Conservation (phyloP, 495 filamentous ascomycete species). For the Xylaria scruposa region DNA sequence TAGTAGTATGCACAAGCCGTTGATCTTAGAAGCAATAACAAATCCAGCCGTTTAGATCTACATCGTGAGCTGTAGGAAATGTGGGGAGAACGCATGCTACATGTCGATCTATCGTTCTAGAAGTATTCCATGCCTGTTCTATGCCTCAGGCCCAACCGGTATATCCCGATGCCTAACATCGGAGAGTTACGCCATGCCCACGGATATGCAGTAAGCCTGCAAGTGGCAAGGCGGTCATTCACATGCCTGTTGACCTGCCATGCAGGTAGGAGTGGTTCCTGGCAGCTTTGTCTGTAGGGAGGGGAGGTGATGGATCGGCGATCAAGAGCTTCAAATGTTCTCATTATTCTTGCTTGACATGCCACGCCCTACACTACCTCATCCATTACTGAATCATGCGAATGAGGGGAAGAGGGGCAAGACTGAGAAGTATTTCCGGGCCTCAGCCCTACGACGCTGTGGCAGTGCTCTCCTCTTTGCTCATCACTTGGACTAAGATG, state of each 20-base stretch:
- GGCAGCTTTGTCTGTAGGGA: not conserved
- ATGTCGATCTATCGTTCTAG: slow-evolving; percentile 9
- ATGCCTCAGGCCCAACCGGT: not conserved
- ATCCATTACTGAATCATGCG: not conserved
- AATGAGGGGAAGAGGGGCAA: not conserved
- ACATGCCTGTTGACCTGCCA: not conserved
- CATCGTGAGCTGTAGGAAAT: not conserved
- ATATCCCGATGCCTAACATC: not conserved
- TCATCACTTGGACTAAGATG: not conserved
- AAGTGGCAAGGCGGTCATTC: not conserved
- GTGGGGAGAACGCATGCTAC: not conserved
- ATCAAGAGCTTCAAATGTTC: not conserved
- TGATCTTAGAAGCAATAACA: not conserved
- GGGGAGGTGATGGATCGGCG: not conserved
- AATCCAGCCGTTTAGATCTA: not conserved
- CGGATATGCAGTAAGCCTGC: not conserved
- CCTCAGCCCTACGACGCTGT: not conserved
- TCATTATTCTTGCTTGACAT: not conserved
- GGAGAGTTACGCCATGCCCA: not conserved
- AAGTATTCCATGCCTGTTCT: slow-evolving; percentile 4
- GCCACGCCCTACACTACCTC: not conserved
- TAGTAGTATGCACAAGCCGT: not conserved
- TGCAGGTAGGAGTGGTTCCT: not conserved
- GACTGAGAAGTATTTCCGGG: not conserved
- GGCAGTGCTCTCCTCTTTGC: not conserved